Evolutionary conservation across 164 flowering plant species (phyloP).

Genomic region (Nymphaea colorata): DNA sequence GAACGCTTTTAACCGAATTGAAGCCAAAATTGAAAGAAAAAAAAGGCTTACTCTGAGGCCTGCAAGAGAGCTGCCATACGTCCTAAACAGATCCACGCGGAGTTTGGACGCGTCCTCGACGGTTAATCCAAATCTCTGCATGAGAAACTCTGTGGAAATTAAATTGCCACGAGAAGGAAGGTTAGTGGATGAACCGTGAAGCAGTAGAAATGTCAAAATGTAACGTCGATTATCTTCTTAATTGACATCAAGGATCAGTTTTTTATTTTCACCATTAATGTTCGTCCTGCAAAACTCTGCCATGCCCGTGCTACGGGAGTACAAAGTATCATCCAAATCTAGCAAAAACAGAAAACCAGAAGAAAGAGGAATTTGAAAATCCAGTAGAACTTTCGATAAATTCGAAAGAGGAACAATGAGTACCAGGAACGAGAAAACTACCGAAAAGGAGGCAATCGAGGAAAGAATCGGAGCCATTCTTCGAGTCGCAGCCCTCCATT

Average conservation of each 20-base stretch:
- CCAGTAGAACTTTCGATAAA: background rate
- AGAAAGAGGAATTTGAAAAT: background rate
- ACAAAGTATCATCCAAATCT: constrained; percentile 94
- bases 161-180: background rate
- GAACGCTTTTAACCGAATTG: background rate
- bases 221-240: background rate
- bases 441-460: constrained; percentile 54
- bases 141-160: constrained; percentile 43
- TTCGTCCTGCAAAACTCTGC: constrained; percentile 46
- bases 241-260: too few species aligned
- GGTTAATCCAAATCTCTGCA: constrained; percentile 55
- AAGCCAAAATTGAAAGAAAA: background rate
- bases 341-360: constrained; percentile 4
- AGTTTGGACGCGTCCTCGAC: constrained; percentile 40
- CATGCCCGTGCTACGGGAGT: constrained; percentile 48
- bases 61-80: constrained; percentile 88
- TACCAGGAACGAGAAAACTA: constrained; percentile 9
- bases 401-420: background rate
- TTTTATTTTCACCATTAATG: constrained; percentile 46
- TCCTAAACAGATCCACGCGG: constrained; percentile 61
- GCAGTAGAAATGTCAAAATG: background rate
- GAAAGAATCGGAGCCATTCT: constrained; percentile 18
- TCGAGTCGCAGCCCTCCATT: constrained; percentile 12
- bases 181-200: background rate
- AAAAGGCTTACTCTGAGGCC: constrained; percentile 57